Evolutionary conservation across 1,284 basidiomycete genomes (phyloP), one percentile per base, ranked within the genome.

Genomic region (Apiotrichum montevideense): DNA sequence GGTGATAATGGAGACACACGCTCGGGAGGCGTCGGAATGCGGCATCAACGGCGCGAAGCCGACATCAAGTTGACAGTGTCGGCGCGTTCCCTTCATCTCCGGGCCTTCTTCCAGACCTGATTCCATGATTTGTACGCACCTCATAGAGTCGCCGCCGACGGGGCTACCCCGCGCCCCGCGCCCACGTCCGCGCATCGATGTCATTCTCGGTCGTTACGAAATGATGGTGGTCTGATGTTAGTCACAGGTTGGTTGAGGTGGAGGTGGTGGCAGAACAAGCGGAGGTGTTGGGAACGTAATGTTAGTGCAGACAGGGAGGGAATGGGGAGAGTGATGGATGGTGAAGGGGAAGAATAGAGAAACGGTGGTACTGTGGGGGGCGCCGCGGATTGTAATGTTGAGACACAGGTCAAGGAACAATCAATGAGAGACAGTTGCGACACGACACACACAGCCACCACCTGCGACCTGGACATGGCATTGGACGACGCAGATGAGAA

Each of bases 111-210:
- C 43, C 4, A 29, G 13, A 8, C 6, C 43, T 7, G 8, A 8
- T 4, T 37, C 14, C 11, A 11, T 4, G 34, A 4, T 15, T 11
- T 5, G 11, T 47, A 55, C 58, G 45, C 54, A 59, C 58, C 54
- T 52, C 42, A 35, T 51, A 41, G 50, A 47, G 40, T 56, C 58
- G 35, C 47, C 54, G 42, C 44, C 56, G 41, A 51, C 48, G 37
- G 56, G 56, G 54, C 61, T 58, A 48, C 61, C 61, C 37, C 61
- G 51, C 46, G 56, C 60, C 48, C 57, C 56, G 49, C 60, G 56
- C 35, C 60, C 60, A 35, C 60, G 60, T 52, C 60, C 57, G 52
- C 60, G 57, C 54, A 58, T 58, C 59, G 59, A 61, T 35, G 56
- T 58, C 60, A 62, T 52, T 57, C 42, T 44, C 47, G 32, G 21